Evolutionary conservation across 2,329 filamentous ascomycete species (phyloP).

Genomic region (Hypoxylon sp.): DNA sequence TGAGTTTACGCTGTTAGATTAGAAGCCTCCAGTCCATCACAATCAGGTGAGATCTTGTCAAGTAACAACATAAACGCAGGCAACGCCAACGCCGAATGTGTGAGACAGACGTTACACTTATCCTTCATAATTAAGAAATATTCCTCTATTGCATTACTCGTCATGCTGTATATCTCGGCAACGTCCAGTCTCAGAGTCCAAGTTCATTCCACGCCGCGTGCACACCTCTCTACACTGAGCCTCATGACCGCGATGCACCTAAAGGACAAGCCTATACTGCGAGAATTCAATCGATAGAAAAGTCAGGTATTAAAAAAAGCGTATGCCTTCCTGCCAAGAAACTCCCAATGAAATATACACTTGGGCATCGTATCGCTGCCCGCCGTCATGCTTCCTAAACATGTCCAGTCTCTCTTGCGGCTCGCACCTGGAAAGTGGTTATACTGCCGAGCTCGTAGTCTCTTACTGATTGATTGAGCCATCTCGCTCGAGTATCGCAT

Average conservation of each 20-base stretch:
- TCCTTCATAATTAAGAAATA: slow-evolving; percentile 33
- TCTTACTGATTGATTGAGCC: slow-evolving; percentile 5
- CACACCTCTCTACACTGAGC: slow-evolving; percentile 34
- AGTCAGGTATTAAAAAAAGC: slow-evolving; percentile 55
- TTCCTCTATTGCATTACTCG: slow-evolving; percentile 52
- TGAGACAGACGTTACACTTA: slow-evolving; percentile 3
- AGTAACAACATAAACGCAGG: not conserved
- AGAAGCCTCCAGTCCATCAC: not conserved
- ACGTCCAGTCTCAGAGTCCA: slow-evolving; percentile 45
- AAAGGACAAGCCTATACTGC: slow-evolving; percentile 44
- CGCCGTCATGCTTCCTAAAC: slow-evolving; percentile 40
- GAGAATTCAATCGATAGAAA: slow-evolving; percentile 45
- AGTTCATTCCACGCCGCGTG: slow-evolving; percentile 39
- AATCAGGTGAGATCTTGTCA: not conserved
- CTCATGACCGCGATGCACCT: slow-evolving; percentile 44
- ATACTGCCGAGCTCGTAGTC: slow-evolving; percentile 7
- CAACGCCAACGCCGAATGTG: not conserved
- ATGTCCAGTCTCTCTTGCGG: slow-evolving; percentile 33
- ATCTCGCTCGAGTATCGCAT: slow-evolving; percentile 14
- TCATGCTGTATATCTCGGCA: slow-evolving; percentile 46
- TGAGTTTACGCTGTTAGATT: not conserved
- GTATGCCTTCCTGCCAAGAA: slow-evolving; percentile 51
- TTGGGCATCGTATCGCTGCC: slow-evolving; percentile 38
- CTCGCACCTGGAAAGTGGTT: slow-evolving; percentile 1
- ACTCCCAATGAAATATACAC: slow-evolving; percentile 53